Evolutionary conservation across 805 yeast genomes (phyloP).

Genomic region (Lipomyces yamanashiensis): DNA sequence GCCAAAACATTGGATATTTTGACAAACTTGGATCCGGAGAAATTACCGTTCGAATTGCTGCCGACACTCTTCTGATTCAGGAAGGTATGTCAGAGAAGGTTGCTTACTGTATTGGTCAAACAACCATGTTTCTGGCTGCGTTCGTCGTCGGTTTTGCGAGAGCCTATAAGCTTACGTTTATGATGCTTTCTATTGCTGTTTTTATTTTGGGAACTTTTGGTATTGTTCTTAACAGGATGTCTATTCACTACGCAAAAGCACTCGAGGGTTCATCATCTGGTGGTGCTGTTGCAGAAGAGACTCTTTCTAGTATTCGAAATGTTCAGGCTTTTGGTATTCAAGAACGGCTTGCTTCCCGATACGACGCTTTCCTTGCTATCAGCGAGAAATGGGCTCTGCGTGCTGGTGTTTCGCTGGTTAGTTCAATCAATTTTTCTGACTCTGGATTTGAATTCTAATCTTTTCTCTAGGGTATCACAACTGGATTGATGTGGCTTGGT

Average conservation of each 20-base stretch:
- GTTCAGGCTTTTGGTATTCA: slow-evolving; percentile 43
- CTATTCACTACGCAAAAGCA: slow-evolving; percentile 27
- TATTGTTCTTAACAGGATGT: slow-evolving; percentile 33
- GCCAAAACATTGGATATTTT: slow-evolving; percentile 42
- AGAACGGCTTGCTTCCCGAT: slow-evolving; percentile 37
- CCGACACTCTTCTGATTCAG: slow-evolving; percentile 42
- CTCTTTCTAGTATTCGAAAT: slow-evolving; percentile 40
- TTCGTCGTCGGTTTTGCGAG: slow-evolving; percentile 37
- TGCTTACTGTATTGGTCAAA: slow-evolving; percentile 37
- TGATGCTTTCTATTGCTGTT: slow-evolving; percentile 37
- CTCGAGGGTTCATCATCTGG: slow-evolving; percentile 41
- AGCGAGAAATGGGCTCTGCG: slow-evolving; percentile 35
- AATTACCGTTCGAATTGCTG: slow-evolving; percentile 41
- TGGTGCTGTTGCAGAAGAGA: slow-evolving; percentile 44
- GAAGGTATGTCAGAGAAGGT: slow-evolving; percentile 43
- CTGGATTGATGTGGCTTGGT: slow-evolving; percentile 48
- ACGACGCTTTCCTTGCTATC: slow-evolving; percentile 34
- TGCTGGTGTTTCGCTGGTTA: slow-evolving; percentile 37
- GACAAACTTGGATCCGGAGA: slow-evolving; percentile 43
- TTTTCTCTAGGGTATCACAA: slow-evolving; percentile 43
- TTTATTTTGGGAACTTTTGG: slow-evolving; percentile 31
- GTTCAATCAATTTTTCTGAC: not conserved
- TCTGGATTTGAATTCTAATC: slow-evolving; percentile 36
- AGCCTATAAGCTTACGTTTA: slow-evolving; percentile 37
- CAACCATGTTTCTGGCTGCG: slow-evolving; percentile 39